Conservation (phyloP, 2,329 filamentous ascomycete species). For the Stemphylium beticola region DNA sequence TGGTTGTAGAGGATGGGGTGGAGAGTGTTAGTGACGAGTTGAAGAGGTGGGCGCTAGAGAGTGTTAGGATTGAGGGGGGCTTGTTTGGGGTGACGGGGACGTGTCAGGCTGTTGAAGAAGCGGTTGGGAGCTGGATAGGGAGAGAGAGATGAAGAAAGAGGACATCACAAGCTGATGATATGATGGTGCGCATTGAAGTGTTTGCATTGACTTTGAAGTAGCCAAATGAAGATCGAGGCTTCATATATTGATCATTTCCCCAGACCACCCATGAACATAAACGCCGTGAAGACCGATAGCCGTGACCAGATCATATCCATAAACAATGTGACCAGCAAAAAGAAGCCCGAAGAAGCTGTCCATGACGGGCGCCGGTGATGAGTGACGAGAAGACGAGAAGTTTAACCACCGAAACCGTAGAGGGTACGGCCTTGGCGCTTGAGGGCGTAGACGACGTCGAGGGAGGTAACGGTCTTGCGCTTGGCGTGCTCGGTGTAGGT, state of each 20-base stretch:
- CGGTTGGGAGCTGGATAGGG: slow-evolving; percentile 30
- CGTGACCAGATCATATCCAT: slow-evolving; percentile 36
- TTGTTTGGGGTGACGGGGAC: slow-evolving; percentile 36
- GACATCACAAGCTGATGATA: neutral
- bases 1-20: slow-evolving; percentile 58
- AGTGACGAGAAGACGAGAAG: slow-evolving; percentile 27
- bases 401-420: slow-evolving; percentile 89
- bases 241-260: slow-evolving; percentile 34
- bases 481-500: slow-evolving; percentile 83
- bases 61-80: slow-evolving; percentile 36
- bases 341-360: slow-evolving; percentile 13
- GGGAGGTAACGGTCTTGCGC: slow-evolving; percentile 77
- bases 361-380: slow-evolving; percentile 14
- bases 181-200: slow-evolving; percentile 9
- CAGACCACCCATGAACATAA: slow-evolving; percentile 36
- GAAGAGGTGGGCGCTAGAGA: slow-evolving; percentile 39
- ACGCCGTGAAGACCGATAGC: slow-evolving; percentile 42
- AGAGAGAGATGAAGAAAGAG: neutral
- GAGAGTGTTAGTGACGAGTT: slow-evolving; percentile 38
- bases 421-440: slow-evolving; percentile 74
- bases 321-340: slow-evolving; percentile 29
- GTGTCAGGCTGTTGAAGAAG: slow-evolving; percentile 30
- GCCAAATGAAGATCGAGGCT: slow-evolving; percentile 24
- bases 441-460: slow-evolving; percentile 68
- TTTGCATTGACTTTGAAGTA: slow-evolving; percentile 40